Conservation (phyloP, 306 rosid genomes). For the Erythrophleum fordii region DNA sequence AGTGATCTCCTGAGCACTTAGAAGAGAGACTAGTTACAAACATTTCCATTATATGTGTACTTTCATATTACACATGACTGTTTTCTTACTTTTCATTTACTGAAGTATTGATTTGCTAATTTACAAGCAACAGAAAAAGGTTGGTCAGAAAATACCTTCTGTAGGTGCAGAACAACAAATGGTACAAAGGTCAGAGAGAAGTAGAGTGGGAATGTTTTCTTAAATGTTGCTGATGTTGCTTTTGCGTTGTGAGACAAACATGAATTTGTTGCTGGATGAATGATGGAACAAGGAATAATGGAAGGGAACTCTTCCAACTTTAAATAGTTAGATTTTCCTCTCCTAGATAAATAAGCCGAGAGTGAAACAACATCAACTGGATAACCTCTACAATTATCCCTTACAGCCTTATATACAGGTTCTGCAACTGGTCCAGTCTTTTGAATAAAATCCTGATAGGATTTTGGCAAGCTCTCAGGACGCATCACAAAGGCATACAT, state of each 20-base stretch:
- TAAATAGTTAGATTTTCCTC: conserved; percentile 51
- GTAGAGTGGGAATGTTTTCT: conserved; percentile 93
- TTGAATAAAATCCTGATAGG: conserved; percentile 91
- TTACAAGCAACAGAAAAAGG: conserved; percentile 19
- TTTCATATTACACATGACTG: not conserved
- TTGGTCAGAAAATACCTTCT: conserved; percentile 66
- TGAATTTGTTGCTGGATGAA: conserved; percentile 83
- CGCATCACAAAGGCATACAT: conserved; percentile 99
- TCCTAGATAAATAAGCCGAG: conserved; percentile 66
- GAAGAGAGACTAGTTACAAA: not conserved
- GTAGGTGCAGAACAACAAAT: conserved; percentile 86
- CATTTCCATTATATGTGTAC: not conserved
- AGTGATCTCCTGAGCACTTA: conserved; percentile 27
- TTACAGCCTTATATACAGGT: conserved; percentile 93
- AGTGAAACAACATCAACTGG: conserved; percentile 75
- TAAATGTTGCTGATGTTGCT: conserved; percentile 87
- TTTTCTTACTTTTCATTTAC: conserved; percentile 20
- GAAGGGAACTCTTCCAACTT: conserved; percentile 91
- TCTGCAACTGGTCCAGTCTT: conserved; percentile 94
- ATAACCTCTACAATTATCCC: conserved; percentile 87
- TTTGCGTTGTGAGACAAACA: conserved; percentile 75
- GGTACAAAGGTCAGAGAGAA: conserved; percentile 98
- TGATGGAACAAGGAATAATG: conserved; percentile 78
- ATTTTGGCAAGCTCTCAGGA: conserved; percentile 94
- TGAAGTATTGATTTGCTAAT: conserved; percentile 8